phyloP scores from a whole-genome alignment of 805 yeast species.

The Lipomyces chichibuensis region DNA sequence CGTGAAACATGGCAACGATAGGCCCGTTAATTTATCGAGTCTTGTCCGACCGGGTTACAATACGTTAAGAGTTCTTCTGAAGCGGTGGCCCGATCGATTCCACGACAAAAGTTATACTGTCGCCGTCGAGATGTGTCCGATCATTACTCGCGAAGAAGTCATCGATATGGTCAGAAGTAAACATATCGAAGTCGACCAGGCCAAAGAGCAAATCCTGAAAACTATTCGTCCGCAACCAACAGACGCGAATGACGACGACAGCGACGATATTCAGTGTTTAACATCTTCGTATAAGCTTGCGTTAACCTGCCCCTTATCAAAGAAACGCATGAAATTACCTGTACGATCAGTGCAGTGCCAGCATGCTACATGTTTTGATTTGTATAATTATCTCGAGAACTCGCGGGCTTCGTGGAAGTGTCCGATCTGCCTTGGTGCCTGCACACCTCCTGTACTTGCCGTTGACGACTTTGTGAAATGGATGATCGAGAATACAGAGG shows the following conservation, averaged over 20 bases:
- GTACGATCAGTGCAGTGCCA: conserved; percentile 5
- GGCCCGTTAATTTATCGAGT: background rate
- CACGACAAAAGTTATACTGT: background rate
- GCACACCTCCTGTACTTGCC: conserved; percentile 2
- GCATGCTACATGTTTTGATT: conserved; percentile 15
- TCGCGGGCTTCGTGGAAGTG: conserved; percentile 15
- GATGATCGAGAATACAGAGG: background rate
- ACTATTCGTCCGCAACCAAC: background rate
- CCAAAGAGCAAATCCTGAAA: background rate
- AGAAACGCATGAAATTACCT: conserved; percentile 10
- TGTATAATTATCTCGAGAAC: conserved; percentile 3
- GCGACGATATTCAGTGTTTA: conserved; percentile 14
- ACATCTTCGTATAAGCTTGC: background rate
- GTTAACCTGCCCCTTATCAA: conserved; percentile 10
- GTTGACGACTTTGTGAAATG: conserved; percentile 42
- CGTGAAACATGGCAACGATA: background rate
- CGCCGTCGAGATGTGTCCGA: background rate
- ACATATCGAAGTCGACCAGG: background rate
- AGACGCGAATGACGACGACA: background rate
- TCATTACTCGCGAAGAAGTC: background rate
- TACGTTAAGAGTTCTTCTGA: background rate
- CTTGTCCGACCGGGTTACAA: conserved; percentile 1
- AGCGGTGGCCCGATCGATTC: background rate
- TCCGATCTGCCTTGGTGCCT: conserved; percentile 10
- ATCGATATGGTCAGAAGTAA: background rate